phyloP scores from a whole-genome alignment of 306 rosid species.

The Abrus precatorius region DNA sequence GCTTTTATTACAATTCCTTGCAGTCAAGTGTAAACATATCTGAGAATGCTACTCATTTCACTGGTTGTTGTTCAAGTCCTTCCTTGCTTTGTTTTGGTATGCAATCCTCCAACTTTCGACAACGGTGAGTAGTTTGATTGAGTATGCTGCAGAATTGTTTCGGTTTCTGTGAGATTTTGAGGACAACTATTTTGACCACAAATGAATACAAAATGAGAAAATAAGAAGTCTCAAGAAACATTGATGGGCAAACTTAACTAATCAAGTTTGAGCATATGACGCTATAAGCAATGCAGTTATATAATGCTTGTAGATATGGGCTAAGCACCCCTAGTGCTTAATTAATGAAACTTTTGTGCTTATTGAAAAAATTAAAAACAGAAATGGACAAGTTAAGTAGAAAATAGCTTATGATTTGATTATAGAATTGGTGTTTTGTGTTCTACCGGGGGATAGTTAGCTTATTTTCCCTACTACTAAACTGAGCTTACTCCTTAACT shows the following conservation, averaged over 20 bases:
- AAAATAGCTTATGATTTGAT: slow-evolving; percentile 16
- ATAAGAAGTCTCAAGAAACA: neutral
- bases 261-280: slow-evolving; percentile 7
- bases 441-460: neutral
- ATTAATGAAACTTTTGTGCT: too few relatives aligned
- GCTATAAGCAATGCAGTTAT: slow-evolving; percentile 1
- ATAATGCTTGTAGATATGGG: neutral
- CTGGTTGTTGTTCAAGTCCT: slow-evolving; percentile 59
- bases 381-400: slow-evolving; percentile 1
- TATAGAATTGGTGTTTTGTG: neutral
- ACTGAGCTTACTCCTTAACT: neutral
- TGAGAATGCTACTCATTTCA: slow-evolving; percentile 49
- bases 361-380: neutral
- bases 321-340: too few relatives aligned
- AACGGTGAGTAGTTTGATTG: slow-evolving; percentile 51
- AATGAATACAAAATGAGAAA: neutral
- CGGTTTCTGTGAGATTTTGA: neutral
- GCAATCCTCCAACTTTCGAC: slow-evolving; percentile 53
- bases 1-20: slow-evolving; percentile 7
- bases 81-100: slow-evolving; percentile 48
- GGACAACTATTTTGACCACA: neutral
- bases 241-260: neutral
- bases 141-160: neutral
- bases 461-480: slow-evolving; percentile 4
- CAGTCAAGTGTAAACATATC: slow-evolving; percentile 50